phyloP scores from a whole-genome alignment of 2,329 filamentous ascomycete genomes.

The Apiospora malaysiana region DNA sequence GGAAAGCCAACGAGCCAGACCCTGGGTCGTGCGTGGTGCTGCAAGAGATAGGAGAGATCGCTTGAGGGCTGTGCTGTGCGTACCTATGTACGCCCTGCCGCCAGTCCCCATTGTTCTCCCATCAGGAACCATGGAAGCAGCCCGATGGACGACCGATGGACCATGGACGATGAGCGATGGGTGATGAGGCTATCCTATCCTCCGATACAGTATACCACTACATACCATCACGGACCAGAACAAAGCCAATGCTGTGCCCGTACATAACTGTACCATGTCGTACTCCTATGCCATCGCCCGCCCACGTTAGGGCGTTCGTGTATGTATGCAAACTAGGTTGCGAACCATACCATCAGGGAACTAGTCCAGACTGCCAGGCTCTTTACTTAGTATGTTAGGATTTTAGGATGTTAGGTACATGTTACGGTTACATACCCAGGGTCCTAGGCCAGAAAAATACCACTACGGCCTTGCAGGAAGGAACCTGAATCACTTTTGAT shows the following conservation, averaged over 20 bases:
- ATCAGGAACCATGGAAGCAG: neutral
- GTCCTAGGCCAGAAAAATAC: too few relatives aligned
- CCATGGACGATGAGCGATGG: neutral
- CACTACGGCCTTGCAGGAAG: too few relatives aligned
- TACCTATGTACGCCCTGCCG: too few relatives aligned
- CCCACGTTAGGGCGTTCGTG: neutral
- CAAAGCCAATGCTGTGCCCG: neutral
- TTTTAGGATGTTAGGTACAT: too few relatives aligned
- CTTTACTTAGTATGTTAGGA: too few relatives aligned
- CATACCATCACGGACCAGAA: conserved; percentile 6
- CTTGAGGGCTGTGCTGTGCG: neutral
- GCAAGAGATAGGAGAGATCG: conserved; percentile 7
- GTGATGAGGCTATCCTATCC: neutral
- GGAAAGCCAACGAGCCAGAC: neutral
- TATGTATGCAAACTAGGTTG: neutral
- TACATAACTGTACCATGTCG: neutral
- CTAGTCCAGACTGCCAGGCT: neutral
- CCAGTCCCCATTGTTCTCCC: neutral
- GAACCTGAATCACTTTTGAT: conserved; percentile 9
- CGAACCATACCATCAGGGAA: neutral
- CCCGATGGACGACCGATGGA: neutral
- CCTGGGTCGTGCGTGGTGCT: conserved; percentile 7
- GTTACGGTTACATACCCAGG: neutral
- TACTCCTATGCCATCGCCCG: neutral
- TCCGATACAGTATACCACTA: too few relatives aligned